Conservation (phyloP, 805 yeast genomes). For the Nakazawaea wyomingensis region DNA sequence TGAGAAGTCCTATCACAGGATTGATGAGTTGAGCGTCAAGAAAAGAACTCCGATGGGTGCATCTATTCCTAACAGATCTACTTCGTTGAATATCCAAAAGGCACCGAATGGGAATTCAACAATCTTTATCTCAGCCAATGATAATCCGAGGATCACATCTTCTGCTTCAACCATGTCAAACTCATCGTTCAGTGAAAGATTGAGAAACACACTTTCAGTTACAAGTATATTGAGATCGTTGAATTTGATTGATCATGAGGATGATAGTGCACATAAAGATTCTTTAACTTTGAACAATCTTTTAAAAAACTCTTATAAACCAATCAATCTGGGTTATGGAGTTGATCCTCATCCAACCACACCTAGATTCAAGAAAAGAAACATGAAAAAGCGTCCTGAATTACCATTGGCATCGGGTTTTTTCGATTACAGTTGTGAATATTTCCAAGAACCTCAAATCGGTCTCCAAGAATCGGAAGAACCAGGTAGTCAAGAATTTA, state of each 20-base stretch:
- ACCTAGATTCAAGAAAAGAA: conserved; percentile 39
- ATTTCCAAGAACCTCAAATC: conserved; percentile 95
- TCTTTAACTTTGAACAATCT: conserved; percentile 15
- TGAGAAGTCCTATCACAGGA: conserved; percentile 6
- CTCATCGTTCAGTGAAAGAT: conserved; percentile 18
- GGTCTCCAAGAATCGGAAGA: conserved; percentile 79
- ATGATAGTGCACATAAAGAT: conserved; percentile 19
- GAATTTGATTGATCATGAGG: conserved; percentile 19
- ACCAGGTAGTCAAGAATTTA: conserved; percentile 84
- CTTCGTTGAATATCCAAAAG: conserved; percentile 10
- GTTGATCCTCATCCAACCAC: conserved; percentile 50
- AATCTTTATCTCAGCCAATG: conserved; percentile 1
- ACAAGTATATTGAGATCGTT: conserved; percentile 19
- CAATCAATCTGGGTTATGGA: conserved; percentile 24
- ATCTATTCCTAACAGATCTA: conserved; percentile 18
- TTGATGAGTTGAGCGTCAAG: conserved; percentile 12
- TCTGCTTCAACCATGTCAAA: conserved; percentile 18
- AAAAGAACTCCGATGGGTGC: conserved; percentile 14
- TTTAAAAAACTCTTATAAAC: conserved; percentile 5
- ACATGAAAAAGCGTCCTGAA: conserved; percentile 30
- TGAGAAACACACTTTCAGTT: conserved; percentile 17
- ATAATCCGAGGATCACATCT: conserved; percentile 17
- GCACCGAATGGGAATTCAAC: conserved; percentile 2
- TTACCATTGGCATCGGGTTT: conserved; percentile 59
- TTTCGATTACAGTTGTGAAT: conserved; percentile 76